These are phyloP conservation scores for Didymella exigua DNA, from an alignment of 2,329 filamentous ascomycete genomes.

Conservation along the genomic window DNA sequence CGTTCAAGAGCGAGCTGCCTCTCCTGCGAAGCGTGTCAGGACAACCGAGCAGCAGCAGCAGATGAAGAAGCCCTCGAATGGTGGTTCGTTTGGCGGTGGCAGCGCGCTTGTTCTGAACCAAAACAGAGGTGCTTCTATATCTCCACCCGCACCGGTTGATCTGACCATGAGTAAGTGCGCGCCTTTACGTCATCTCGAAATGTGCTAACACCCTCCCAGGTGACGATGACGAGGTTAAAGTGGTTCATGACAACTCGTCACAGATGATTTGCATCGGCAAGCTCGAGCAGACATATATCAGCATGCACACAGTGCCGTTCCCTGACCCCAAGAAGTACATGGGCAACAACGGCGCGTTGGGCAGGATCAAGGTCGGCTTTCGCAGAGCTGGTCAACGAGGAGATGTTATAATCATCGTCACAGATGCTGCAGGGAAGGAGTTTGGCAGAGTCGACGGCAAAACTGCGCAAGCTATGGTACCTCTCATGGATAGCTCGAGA, in stretches of 20 bases:
- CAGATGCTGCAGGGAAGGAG: slow-evolving; percentile 71
- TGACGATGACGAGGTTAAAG: slow-evolving; percentile 67
- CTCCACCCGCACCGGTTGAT: slow-evolving; percentile 26
- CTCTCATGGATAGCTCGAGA: slow-evolving; percentile 70
- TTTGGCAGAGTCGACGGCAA: slow-evolving; percentile 78
- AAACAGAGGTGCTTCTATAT: slow-evolving; percentile 7
- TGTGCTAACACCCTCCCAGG: slow-evolving; percentile 40
- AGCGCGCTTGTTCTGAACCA: slow-evolving; percentile 53
- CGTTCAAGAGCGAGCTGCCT: slow-evolving; percentile 68
- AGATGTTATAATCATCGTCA: slow-evolving; percentile 73
- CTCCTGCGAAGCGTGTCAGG: slow-evolving; percentile 52
- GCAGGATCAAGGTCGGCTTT: slow-evolving; percentile 74
- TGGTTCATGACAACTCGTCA: slow-evolving; percentile 64
- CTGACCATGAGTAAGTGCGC: slow-evolving; percentile 43
- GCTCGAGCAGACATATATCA: slow-evolving; percentile 69
- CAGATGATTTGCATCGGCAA: slow-evolving; percentile 83
- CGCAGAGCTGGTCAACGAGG: slow-evolving; percentile 61
- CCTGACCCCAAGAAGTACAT: slow-evolving; percentile 68
- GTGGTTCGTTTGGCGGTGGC: slow-evolving; percentile 22
- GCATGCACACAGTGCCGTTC: slow-evolving; percentile 70
- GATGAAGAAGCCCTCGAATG: slow-evolving; percentile 25
- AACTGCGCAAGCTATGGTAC: slow-evolving; percentile 70
- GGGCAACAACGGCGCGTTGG: slow-evolving; percentile 64
- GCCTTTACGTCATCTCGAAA: background rate
- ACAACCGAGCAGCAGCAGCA: slow-evolving; percentile 32